A percentile compares a stretch with the other conserved stretches of the same genome.
phyloP scores from a whole-genome alignment of 305 asterid genomes.

The Withania somnifera region DNA sequence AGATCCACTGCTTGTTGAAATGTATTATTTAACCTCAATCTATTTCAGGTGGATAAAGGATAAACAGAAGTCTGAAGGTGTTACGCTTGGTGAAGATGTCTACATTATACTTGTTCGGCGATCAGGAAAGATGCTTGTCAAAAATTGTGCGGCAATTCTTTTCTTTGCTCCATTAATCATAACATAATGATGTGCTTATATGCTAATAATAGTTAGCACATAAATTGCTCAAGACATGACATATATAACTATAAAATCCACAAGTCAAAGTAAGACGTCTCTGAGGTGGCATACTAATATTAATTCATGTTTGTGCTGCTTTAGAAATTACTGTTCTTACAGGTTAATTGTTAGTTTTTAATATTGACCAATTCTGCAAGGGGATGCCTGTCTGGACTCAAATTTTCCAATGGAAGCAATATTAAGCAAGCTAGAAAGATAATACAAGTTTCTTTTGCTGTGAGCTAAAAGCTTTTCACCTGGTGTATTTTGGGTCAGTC shows the following conservation, averaged over 20 bases:
- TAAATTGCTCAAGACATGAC: neutral
- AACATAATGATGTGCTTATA: neutral
- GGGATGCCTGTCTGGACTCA: slow-evolving; percentile 98
- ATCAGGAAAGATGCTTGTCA: slow-evolving; percentile 62
- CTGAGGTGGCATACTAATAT: no score
- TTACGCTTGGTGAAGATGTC: slow-evolving; percentile 84
- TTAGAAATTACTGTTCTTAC: neutral
- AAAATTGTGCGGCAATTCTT: neutral
- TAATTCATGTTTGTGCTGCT: no score
- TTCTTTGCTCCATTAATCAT: neutral
- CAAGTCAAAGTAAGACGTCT: no score
- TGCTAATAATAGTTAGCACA: neutral
- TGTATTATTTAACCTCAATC: neutral
- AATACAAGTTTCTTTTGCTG: slow-evolving; percentile 6
- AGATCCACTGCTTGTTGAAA: neutral
- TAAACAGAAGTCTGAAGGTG: slow-evolving; percentile 85
- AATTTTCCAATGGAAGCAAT: slow-evolving; percentile 70
- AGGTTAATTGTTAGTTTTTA: neutral
- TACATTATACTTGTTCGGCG: slow-evolving; percentile 83
- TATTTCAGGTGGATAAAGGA: slow-evolving; percentile 80
- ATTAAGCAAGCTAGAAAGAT: slow-evolving; percentile 87
- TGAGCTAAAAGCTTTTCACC: neutral
- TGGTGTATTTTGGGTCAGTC: neutral
- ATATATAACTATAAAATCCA: neutral
- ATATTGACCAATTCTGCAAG: slow-evolving; percentile 22